phyloP scores from a whole-genome alignment of 2,329 filamentous ascomycete genomes.

The Colletotrichum sp. region DNA sequence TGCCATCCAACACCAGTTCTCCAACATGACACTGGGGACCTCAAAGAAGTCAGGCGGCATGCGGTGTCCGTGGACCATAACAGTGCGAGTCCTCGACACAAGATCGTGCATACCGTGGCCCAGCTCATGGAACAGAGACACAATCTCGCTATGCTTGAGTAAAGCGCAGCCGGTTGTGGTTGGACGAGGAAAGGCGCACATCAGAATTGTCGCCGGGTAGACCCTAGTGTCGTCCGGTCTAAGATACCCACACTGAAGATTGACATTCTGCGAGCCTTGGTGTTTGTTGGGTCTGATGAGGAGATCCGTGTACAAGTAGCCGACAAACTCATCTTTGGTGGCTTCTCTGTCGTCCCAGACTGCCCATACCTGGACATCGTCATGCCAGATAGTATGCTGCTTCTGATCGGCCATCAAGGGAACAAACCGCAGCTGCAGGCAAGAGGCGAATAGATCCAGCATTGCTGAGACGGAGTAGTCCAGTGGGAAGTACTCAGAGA shows the following conservation, averaged over 20 bases:
- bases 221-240: fast-evolving
- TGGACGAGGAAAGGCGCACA: neutral
- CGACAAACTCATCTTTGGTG: neutral
- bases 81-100: neutral
- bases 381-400: fast-evolving
- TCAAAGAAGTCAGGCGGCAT: neutral
- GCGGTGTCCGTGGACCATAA: neutral
- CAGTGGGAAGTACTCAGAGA: neutral
- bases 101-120: neutral
- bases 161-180: neutral
- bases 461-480: neutral
- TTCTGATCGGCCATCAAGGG: neutral
- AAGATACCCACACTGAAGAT: neutral
- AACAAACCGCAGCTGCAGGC: fast-evolving
- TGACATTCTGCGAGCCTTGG: fast-evolving
- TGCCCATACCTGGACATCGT: neutral
- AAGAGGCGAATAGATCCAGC: neutral
- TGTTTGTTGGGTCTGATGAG: neutral
- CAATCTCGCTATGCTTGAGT: neutral
- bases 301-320: neutral
- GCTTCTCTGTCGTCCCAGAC: neutral
- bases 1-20: neutral
- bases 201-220: neutral
- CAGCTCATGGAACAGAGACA: neutral
- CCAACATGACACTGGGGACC: neutral